These are phyloP conservation scores for Solanum dulcamara DNA, from an alignment of 257 asterid species.

Conservation along the genomic window DNA sequence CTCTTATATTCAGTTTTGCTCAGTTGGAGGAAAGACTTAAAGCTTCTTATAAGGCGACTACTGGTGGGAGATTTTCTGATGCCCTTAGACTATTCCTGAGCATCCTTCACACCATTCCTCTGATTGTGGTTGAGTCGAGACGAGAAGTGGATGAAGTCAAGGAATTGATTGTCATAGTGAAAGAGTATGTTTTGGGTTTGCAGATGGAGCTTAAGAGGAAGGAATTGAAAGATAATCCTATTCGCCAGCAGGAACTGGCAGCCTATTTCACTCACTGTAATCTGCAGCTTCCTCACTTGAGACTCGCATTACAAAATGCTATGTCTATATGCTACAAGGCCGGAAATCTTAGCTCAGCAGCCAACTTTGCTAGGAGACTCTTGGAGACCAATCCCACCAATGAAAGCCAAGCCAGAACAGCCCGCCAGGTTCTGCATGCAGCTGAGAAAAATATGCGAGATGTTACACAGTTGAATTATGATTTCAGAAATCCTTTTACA, in stretches of 20 bases:
- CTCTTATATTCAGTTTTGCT: slow-evolving; percentile 50
- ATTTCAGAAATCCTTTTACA: slow-evolving; percentile 79
- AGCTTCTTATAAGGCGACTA: slow-evolving; percentile 69
- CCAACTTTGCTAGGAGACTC: slow-evolving; percentile 66
- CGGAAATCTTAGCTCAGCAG: slow-evolving; percentile 52
- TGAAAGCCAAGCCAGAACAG: slow-evolving; percentile 47
- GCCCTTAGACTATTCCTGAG: slow-evolving; percentile 49
- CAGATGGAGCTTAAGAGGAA: slow-evolving; percentile 79
- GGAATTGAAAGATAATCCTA: slow-evolving; percentile 51
- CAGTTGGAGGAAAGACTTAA: slow-evolving; percentile 72
- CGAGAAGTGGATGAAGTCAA: slow-evolving; percentile 83
- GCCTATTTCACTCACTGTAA: slow-evolving; percentile 89
- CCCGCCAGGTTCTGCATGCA: slow-evolving; percentile 70
- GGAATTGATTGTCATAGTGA: slow-evolving; percentile 52
- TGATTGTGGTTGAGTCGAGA: slow-evolving; percentile 64
- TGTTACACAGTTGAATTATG: slow-evolving; percentile 54
- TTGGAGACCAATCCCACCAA: slow-evolving; percentile 63
- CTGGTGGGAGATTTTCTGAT: slow-evolving; percentile 62
- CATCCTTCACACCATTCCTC: slow-evolving; percentile 67
- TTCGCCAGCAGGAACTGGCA: slow-evolving; percentile 87
- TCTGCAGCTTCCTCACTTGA: slow-evolving; percentile 62
- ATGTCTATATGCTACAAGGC: slow-evolving; percentile 59
- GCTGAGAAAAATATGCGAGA: slow-evolving; percentile 75
- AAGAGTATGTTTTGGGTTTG: slow-evolving; percentile 65
- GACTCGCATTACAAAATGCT: slow-evolving; percentile 63